These are phyloP conservation scores for Ministeria vibrans DNA, from an alignment of 78 protist genomes.

Conservation along the genomic window DNA sequence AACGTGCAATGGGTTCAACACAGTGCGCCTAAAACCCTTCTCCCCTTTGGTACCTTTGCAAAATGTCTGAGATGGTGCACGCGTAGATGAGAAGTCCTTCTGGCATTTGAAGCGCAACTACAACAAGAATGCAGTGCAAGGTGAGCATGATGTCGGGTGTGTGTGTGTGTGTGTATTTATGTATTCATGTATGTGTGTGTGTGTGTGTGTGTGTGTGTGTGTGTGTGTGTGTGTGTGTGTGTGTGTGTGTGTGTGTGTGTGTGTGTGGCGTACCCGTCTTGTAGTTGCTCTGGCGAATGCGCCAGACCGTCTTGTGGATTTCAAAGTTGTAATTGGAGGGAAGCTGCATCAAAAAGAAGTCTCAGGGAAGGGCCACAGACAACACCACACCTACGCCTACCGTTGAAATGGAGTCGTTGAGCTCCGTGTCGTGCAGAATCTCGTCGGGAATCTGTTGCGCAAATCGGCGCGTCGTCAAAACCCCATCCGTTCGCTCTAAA, in stretches of 20 bases:
- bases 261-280: too few relatives aligned
- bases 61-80: conserved; percentile 80
- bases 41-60: conserved; percentile 40
- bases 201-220: too few relatives aligned
- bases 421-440: conserved; percentile 28
- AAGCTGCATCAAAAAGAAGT: conserved; percentile 2
- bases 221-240: too few relatives aligned
- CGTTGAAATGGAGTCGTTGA: conserved; percentile 14
- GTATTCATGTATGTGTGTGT: too few relatives aligned
- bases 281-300: conserved; percentile 37
- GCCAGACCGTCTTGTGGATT: conserved; percentile 83
- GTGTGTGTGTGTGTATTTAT: too few relatives aligned
- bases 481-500: too few relatives aligned
- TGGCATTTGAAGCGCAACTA: conserved; percentile 95
- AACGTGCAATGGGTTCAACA: too few relatives aligned
- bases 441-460: conserved; percentile 41
- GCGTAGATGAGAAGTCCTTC: conserved; percentile 94
- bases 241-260: too few relatives aligned
- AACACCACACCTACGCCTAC: neutral
- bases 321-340: conserved; percentile 94
- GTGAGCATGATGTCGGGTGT: neutral
- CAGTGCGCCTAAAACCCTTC: neutral
- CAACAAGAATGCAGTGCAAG: neutral
- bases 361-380: neutral
- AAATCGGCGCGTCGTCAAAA: neutral